These are phyloP conservation scores for Candida vartiovaarae DNA, from an alignment of 805 yeast species.

Conservation along the genomic window DNA sequence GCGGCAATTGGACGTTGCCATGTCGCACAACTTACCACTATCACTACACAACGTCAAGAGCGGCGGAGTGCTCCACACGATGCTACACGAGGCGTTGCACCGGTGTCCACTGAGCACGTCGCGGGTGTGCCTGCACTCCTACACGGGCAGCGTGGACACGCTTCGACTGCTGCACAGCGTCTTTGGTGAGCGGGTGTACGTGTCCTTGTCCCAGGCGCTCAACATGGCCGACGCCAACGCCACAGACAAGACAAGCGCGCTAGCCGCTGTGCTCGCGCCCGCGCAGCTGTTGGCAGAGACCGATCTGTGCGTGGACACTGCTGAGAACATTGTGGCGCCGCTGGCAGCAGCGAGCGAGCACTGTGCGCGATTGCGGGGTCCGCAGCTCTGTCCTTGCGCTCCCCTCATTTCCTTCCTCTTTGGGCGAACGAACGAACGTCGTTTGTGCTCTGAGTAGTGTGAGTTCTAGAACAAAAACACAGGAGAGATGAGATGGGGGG, in stretches of 20 bases:
- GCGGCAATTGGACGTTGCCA: conserved; percentile 49
- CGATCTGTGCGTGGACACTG: conserved; percentile 15
- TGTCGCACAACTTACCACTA: conserved; percentile 38
- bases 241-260: neutral
- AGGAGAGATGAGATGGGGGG: too few species aligned
- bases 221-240: conserved; percentile 4
- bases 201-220: conserved; percentile 10
- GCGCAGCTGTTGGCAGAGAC: conserved; percentile 15
- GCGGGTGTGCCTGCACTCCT: conserved; percentile 70
- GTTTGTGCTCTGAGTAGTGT: too few species aligned
- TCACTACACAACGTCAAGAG: conserved; percentile 84
- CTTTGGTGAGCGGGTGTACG: conserved; percentile 10
- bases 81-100: conserved; percentile 22
- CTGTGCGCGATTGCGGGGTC: too few species aligned
- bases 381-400: too few species aligned
- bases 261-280: conserved; percentile 1
- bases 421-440: too few species aligned
- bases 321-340: too few species aligned
- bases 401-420: too few species aligned
- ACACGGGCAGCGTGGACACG: conserved; percentile 75
- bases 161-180: conserved; percentile 37
- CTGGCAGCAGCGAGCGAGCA: too few species aligned
- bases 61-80: conserved; percentile 53
- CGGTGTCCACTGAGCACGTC: conserved; percentile 18
- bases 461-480: too few species aligned